Evolutionary conservation across 176 grass and related monocot species (phyloP).

Genomic region (Elaeis guineensis): DNA sequence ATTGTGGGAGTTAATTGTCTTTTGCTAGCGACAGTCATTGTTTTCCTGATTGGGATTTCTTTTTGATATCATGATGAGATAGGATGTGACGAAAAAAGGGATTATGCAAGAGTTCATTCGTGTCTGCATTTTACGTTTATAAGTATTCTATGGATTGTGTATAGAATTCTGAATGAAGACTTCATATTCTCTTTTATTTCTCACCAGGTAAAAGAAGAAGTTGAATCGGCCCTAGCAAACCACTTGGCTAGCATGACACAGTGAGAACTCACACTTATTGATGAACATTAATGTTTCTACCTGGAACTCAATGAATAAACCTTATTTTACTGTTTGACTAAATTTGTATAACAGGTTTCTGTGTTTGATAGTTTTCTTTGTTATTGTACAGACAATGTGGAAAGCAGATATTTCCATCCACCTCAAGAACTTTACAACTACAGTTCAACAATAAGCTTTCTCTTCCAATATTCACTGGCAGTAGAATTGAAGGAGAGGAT

Average conservation of each 20-base stretch:
- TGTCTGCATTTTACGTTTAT: too few relatives aligned
- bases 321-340: not conserved
- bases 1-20: too few relatives aligned
- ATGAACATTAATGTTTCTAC: slow-evolving; percentile 3
- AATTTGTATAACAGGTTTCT: slow-evolving; percentile 6
- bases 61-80: too few relatives aligned
- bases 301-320: slow-evolving; percentile 5
- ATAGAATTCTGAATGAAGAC: not conserved
- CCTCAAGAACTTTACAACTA: slow-evolving; percentile 51
- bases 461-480: slow-evolving; percentile 90
- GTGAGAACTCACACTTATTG: slow-evolving; percentile 20
- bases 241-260: slow-evolving; percentile 48
- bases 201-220: slow-evolving; percentile 92
- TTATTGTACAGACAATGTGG: slow-evolving; percentile 40
- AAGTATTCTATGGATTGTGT: too few relatives aligned
- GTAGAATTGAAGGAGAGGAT: slow-evolving; percentile 78
- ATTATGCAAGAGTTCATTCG: too few relatives aligned
- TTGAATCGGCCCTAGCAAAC: slow-evolving; percentile 73
- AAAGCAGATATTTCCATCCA: slow-evolving; percentile 32
- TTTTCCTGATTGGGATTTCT: too few relatives aligned
- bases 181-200: slow-evolving; percentile 3
- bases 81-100: too few relatives aligned
- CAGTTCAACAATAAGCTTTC: slow-evolving; percentile 74
- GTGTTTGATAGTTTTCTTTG: slow-evolving; percentile 28
- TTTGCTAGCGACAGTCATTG: too few relatives aligned